Conservation (phyloP, 1,139 yeast genomes). For the Cylindricascospora bacillispora region DNA sequence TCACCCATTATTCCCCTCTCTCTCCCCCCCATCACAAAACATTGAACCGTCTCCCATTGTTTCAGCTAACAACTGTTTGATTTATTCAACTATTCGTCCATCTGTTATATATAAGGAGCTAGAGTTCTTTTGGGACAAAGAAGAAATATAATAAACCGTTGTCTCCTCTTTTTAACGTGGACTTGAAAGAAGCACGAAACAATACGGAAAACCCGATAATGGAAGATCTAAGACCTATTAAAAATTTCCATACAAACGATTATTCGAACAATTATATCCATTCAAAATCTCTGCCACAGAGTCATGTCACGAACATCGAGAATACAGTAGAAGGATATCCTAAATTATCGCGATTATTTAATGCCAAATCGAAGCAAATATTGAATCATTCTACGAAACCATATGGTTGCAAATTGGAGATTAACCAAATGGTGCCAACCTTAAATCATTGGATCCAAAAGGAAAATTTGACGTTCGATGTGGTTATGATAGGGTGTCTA, state of each 20-base stretch:
- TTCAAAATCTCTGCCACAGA: slow-evolving; percentile 47
- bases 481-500: slow-evolving; percentile 82
- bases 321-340: slow-evolving; percentile 78
- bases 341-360: slow-evolving; percentile 53
- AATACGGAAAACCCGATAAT: too few relatives aligned
- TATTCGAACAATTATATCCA: slow-evolving; percentile 60
- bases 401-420: slow-evolving; percentile 46
- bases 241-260: slow-evolving; percentile 36
- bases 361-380: slow-evolving; percentile 43
- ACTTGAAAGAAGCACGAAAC: too few relatives aligned
- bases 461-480: slow-evolving; percentile 60
- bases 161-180: too few relatives aligned
- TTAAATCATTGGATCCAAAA: slow-evolving; percentile 48
- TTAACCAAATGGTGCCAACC: slow-evolving; percentile 41
- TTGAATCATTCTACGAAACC: slow-evolving; percentile 44
- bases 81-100: too few relatives aligned
- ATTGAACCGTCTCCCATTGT: too few relatives aligned
- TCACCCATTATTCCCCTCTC: too few relatives aligned
- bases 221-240: slow-evolving; percentile 17
- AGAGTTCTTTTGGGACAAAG: too few relatives aligned
- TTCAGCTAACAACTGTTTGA: too few relatives aligned
- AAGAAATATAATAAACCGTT: too few relatives aligned
- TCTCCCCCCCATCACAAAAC: too few relatives aligned
- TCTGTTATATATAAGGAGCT: too few relatives aligned
- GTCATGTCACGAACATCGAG: slow-evolving; percentile 48